A percentile compares a stretch with the other conserved stretches of the same genome.
phyloP scores from a whole-genome alignment of 495 filamentous ascomycete species.

The Bombardia bombarda region DNA sequence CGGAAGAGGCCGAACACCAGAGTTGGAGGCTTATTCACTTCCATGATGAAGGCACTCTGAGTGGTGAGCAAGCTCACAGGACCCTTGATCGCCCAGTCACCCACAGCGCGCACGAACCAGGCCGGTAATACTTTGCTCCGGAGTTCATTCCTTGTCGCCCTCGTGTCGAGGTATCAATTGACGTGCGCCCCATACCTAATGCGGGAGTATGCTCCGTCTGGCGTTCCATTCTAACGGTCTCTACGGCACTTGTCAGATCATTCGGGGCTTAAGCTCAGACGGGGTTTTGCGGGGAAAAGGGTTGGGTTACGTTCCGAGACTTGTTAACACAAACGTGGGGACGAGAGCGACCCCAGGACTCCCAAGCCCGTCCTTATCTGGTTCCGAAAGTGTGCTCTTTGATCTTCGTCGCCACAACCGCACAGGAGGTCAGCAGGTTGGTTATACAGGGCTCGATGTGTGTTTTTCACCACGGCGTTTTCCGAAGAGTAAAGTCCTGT shows the following conservation, averaged over 20 bases:
- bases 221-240: constrained; percentile 13
- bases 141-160: constrained; percentile 2
- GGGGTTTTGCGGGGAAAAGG: constrained; percentile 13
- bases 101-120: not conserved
- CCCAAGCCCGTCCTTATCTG: constrained; percentile 2
- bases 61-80: not conserved
- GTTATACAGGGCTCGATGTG: too few species aligned
- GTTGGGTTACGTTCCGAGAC: constrained; percentile 17
- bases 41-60: not conserved
- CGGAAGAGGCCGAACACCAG: constrained; percentile 10
- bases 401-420: too few species aligned
- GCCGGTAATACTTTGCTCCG: constrained; percentile 18
- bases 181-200: constrained; percentile 12
- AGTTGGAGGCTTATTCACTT: not conserved
- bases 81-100: constrained; percentile 3
- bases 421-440: too few species aligned
- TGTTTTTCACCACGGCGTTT: too few species aligned
- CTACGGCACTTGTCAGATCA: constrained; percentile 23
- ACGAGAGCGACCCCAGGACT: not conserved
- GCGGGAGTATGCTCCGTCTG: constrained; percentile 12
- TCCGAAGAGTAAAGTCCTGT: too few species aligned
- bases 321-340: constrained; percentile 11
- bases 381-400: not conserved
- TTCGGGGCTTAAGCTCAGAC: constrained; percentile 12
- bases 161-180: constrained; percentile 5